Evolutionary conservation across 2,329 filamentous ascomycete genomes (phyloP).

Genomic region (Myriangium duriaei): DNA sequence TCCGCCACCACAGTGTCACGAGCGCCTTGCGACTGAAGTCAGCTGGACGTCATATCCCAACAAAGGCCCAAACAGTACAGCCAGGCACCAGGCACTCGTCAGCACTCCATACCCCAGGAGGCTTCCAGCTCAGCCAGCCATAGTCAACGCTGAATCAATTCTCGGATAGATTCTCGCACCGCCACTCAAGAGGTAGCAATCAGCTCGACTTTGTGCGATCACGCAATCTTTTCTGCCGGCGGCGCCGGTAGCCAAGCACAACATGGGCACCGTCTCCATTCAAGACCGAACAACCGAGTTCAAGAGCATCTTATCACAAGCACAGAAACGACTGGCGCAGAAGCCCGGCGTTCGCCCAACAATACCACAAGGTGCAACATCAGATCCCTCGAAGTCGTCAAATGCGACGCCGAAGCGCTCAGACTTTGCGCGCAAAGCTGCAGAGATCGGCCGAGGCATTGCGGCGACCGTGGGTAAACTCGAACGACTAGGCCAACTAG

Average conservation of each 20-base stretch:
- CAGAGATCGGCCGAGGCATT: conserved; percentile 85
- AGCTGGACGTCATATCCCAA: too few relatives aligned
- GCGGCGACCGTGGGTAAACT: conserved; percentile 87
- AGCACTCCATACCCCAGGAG: too few relatives aligned
- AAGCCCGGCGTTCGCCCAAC: conserved; percentile 51
- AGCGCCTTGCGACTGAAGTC: too few relatives aligned
- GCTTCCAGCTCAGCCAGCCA: too few relatives aligned
- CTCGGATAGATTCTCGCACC: too few relatives aligned
- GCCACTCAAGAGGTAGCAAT: too few relatives aligned
- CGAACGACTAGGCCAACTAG: conserved; percentile 83
- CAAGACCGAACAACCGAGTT: conserved; percentile 97
- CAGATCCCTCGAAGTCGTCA: conserved; percentile 21
- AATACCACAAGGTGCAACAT: conserved; percentile 14
- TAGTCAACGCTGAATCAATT: too few relatives aligned
- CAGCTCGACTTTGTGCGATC: too few relatives aligned
- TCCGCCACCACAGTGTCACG: too few relatives aligned
- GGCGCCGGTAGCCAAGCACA: background rate
- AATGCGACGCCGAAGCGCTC: conserved; percentile 44
- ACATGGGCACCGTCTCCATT: conserved; percentile 49
- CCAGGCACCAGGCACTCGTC: too few relatives aligned
- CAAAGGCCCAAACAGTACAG: too few relatives aligned
- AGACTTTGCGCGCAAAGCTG: conserved; percentile 85
- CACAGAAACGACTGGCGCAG: conserved; percentile 55
- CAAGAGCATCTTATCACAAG: conserved; percentile 75
- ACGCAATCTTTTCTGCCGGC: too few relatives aligned